Evolutionary conservation across 1,284 basidiomycete species (phyloP).

Genomic region (Ceratobasidium sp.): DNA sequence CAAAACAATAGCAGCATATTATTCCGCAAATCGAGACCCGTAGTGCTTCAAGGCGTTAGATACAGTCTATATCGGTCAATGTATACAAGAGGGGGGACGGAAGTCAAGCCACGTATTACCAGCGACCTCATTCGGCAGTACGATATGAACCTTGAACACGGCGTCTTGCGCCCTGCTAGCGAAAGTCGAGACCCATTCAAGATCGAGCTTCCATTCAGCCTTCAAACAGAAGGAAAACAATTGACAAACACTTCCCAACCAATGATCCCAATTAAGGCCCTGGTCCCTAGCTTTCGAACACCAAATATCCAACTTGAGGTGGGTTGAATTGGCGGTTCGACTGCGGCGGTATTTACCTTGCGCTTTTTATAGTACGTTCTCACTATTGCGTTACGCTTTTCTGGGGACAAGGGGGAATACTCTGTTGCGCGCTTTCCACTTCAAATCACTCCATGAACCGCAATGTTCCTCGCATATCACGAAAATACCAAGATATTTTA

Average conservation of each 20-base stretch:
- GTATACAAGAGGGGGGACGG: neutral
- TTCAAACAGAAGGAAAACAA: conserved; percentile 9
- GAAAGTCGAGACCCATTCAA: too few species aligned
- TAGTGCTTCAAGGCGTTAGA: neutral
- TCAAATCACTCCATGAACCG: conserved; percentile 5
- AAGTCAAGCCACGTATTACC: neutral
- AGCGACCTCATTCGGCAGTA: neutral
- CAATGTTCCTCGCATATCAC: too few species aligned
- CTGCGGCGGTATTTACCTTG: neutral
- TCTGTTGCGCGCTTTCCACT: neutral
- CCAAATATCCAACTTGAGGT: conserved; percentile 24
- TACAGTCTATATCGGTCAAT: neutral
- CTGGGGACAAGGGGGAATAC: neutral
- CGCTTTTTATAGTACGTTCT: neutral
- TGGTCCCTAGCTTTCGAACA: conserved; percentile 23
- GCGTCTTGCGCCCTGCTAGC: neutral
- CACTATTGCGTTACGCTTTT: neutral
- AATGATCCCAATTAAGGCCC: neutral
- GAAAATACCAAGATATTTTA: too few species aligned
- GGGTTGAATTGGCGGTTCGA: neutral
- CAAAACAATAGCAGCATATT: neutral
- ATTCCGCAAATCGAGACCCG: conserved; percentile 6
- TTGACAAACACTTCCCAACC: neutral
- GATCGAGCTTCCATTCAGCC: neutral
- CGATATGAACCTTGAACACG: neutral